Percentiles rank a stretch among this genome's conserved stretches.
Conservation (phyloP, 148 eudicot genomes). For the Selenicereus undatus region DNA sequence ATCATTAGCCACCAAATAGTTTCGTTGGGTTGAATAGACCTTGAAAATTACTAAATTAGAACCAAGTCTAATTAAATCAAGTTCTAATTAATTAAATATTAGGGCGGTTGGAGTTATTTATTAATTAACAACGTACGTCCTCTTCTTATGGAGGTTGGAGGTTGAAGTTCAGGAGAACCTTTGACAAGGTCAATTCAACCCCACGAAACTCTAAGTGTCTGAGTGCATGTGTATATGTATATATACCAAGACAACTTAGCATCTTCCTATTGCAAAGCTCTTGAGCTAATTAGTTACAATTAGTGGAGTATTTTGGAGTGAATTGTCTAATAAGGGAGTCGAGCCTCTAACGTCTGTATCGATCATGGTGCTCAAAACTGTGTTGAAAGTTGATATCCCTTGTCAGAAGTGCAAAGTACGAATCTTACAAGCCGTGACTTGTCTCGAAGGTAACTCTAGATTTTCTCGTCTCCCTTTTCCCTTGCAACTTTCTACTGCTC, state of each 20-base stretch:
- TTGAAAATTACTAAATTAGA: neutral
- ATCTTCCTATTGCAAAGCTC: too few relatives aligned
- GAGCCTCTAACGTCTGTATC: neutral
- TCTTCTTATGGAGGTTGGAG: neutral
- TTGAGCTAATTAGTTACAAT: too few relatives aligned
- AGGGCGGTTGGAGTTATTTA: neutral
- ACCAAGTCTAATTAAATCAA: neutral
- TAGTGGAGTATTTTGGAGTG: too few relatives aligned
- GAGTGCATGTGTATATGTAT: too few relatives aligned
- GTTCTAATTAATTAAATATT: too few relatives aligned
- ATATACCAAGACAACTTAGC: too few relatives aligned
- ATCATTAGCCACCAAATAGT: neutral
- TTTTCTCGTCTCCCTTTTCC: neutral
- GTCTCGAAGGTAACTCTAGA: neutral
- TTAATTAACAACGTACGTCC: neutral
- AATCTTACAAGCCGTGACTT: constrained; percentile 1
- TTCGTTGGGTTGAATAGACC: neutral
- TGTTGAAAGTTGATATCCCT: constrained; percentile 10
- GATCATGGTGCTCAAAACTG: neutral
- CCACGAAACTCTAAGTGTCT: too few relatives aligned
- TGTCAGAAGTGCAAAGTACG: constrained; percentile 6
- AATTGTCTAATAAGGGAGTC: neutral
- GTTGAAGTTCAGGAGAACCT: too few relatives aligned
- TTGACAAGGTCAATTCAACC: too few relatives aligned
- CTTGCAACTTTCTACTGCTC: too few relatives aligned